Evolutionary conservation across 139 green algal genomes (phyloP), one percentile per base, ranked within the genome.

Genomic region (Closterium sp.): DNA sequence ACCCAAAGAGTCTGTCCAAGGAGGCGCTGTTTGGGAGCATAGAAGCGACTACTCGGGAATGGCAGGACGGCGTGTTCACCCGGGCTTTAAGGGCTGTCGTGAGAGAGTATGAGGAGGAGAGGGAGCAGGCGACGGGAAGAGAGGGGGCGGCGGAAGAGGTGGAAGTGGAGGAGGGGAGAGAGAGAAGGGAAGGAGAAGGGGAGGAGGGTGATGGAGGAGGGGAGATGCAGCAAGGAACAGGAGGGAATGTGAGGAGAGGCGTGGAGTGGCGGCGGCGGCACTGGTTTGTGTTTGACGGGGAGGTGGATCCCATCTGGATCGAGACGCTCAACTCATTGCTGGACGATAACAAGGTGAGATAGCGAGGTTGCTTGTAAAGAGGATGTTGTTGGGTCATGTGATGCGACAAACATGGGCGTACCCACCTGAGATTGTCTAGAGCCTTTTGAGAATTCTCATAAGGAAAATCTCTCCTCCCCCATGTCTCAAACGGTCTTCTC

Each of bases 251-350:
- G 24, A 11, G 27, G 79, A 30, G 24, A 17, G 24, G 24, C 79
- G 4, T 86, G 27, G 24, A 30, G 85, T 31, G 28, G 85, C 24
- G 28, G 85, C 85, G 28, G 85, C 85, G 21, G 85, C 85, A 87
- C 85, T 87, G 85, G 84, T 31, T 98, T 0, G 96, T 98, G 17
- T 98, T 98, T 92, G 97, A 98, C 91, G 97, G 97, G 0, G 96
- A 97, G 10, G 97, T 98, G 79, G 97, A 98, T 86, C 95, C 97
- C 2, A 93, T 97, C 19, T 98, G 97, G 97, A 95, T 98, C 11
- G 97, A 98, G 93, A 97, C 96, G 93, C 97, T 98, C 95, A 97
- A 97, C 92, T 96, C 42, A 11, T 22, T 93, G 30, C 70, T 93
- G 27, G 91, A 93, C 27, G 88, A 93, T 29, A 93, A 93, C 91